A percentile compares a stretch with the other conserved stretches of the same genome.
Conservation (phyloP, 768 basidiomycete genomes). For the Pleurotus tuber-regium region DNA sequence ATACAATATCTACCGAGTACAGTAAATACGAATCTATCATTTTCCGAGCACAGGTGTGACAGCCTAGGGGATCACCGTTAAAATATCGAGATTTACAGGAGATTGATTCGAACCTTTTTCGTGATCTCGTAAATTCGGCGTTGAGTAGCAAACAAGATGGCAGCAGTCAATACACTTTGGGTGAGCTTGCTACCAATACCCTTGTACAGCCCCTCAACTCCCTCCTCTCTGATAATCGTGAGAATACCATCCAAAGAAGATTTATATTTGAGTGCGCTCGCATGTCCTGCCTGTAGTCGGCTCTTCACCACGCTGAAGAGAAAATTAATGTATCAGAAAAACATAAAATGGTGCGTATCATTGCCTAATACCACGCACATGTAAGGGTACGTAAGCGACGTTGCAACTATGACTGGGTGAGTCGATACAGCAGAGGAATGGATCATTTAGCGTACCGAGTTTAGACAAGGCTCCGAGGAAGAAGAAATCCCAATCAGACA, state of each 20-base stretch:
- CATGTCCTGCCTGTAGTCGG: conserved; percentile 62
- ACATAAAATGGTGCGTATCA: not conserved
- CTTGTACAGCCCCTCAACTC: conserved; percentile 78
- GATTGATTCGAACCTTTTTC: conserved; percentile 38
- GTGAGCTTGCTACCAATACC: conserved; percentile 86
- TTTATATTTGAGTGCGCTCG: conserved; percentile 49
- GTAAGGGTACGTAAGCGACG: conserved; percentile 68
- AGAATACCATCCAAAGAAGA: conserved; percentile 53
- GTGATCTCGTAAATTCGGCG: conserved; percentile 68
- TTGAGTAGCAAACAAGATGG: conserved; percentile 91
- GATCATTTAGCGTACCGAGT: conserved; percentile 48
- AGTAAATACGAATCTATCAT: too few relatives aligned
- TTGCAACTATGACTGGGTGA: conserved; percentile 19
- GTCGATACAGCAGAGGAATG: not conserved
- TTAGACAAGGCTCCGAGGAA: conserved; percentile 93
- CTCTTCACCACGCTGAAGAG: conserved; percentile 55
- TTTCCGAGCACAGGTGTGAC: not conserved
- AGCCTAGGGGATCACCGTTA: not conserved
- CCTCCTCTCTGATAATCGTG: conserved; percentile 77
- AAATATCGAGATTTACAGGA: too few relatives aligned
- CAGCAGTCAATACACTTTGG: conserved; percentile 91
- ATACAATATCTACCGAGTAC: too few relatives aligned
- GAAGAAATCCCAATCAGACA: conserved; percentile 91
- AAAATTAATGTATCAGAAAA: not conserved
- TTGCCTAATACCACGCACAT: conserved; percentile 41